Conservation (phyloP, 306 rosid species). For the Cucurbita maxima region DNA sequence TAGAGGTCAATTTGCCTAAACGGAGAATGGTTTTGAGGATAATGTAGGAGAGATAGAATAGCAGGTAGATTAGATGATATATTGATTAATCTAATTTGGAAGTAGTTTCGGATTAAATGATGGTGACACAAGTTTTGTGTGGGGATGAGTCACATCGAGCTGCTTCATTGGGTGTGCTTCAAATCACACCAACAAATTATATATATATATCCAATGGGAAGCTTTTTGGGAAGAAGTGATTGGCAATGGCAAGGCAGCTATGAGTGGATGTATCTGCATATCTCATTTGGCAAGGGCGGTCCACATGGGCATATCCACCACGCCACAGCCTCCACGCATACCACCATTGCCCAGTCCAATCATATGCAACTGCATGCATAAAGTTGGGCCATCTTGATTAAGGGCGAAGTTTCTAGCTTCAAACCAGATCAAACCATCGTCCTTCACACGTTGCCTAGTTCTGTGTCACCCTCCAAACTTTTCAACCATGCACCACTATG, state of each 20-base stretch:
- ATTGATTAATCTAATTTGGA: background rate
- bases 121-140: background rate
- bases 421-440: background rate
- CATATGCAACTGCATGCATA: background rate
- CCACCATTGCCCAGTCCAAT: background rate
- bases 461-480: too few relatives aligned
- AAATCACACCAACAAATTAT: too few relatives aligned
- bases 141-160: too few relatives aligned
- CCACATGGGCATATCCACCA: background rate
- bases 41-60: too few relatives aligned
- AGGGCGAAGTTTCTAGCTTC: background rate
- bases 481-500: too few relatives aligned
- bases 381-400: background rate
- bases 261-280: background rate
- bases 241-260: background rate
- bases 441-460: background rate
- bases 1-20: background rate
- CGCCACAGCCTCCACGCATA: background rate
- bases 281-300: background rate
- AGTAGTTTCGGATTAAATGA: background rate
- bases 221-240: too few relatives aligned
- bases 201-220: too few relatives aligned
- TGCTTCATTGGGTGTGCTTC: too few relatives aligned
- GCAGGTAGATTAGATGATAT: too few relatives aligned
- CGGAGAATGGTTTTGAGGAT: background rate